A percentile compares a stretch with the other conserved stretches of the same genome.
These are phyloP conservation scores for Termitomyces sp. DNA, from an alignment of 768 basidiomycete species.

Conservation along the genomic window DNA sequence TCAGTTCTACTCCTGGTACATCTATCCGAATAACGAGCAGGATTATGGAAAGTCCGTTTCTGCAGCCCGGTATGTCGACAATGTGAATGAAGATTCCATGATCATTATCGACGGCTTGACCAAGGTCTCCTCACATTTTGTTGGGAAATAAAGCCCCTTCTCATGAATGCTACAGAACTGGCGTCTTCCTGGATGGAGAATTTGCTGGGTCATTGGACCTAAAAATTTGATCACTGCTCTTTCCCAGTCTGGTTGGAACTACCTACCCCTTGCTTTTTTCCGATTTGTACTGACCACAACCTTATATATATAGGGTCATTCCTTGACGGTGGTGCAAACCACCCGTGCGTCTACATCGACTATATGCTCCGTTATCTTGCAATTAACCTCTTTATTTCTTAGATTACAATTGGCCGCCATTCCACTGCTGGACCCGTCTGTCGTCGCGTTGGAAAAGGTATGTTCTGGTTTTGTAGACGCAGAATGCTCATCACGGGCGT, in stretches of 20 bases:
- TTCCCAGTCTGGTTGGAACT: slow-evolving; percentile 68
- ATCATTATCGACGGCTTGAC: slow-evolving; percentile 91
- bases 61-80: slow-evolving; percentile 77
- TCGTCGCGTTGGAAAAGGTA: slow-evolving; percentile 67
- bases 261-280: background rate
- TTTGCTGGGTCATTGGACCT: slow-evolving; percentile 92
- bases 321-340: slow-evolving; percentile 92
- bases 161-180: slow-evolving; percentile 58
- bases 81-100: slow-evolving; percentile 81
- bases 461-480: background rate
- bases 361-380: background rate
- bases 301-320: slow-evolving; percentile 53
- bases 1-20: slow-evolving; percentile 94
- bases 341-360: slow-evolving; percentile 53
- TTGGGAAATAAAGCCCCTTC: background rate
- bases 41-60: slow-evolving; percentile 78
- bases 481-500: background rate
- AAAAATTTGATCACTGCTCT: slow-evolving; percentile 85
- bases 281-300: background rate
- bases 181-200: slow-evolving; percentile 92
- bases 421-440: slow-evolving; percentile 67
- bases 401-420: slow-evolving; percentile 88
- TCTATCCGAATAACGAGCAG: slow-evolving; percentile 73
- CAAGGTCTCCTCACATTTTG: slow-evolving; percentile 43
- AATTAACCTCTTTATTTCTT: background rate